Evolutionary conservation across 2,329 filamentous ascomycete species (phyloP), one percentile per base, ranked within the genome.

Genomic region (Leptographium radiaticola): DNA sequence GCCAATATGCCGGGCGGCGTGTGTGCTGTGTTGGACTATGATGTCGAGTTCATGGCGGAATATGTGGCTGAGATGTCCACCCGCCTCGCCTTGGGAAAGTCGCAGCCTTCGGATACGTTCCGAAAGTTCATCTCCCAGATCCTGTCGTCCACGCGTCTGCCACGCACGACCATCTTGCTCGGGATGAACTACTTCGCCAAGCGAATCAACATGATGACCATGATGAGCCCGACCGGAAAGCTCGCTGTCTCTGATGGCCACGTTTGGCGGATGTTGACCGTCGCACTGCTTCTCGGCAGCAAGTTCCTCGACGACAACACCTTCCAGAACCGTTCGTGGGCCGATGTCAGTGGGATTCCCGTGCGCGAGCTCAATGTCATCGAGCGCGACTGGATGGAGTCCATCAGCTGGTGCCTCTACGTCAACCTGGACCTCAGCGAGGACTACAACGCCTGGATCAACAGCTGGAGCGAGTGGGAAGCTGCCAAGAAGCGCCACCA

Each of bases 301-400:
- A 96, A 96, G 72, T 96, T 95, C 64, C 75, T 95, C 60, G 90
- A 96, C 64, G 90, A 95, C 75, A 95, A 95, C 71, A 96, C 90
- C 7, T 96, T 96, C 70, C 90, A 95, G 75, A 96, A 95, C 71
- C 86, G 88, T 53, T 95, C 90, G 1, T 96, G 90, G 90, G 88
- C 90, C 6, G 90, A 96, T 65, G 90, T 96, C 52, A 95, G 89
- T 69, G 88, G 87, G 57, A 95, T 96, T 60, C 76, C 84, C 36
- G 89, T 95, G 20, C 71, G 78, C 3, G 89, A 95, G 64, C 76
- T 96, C 61, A 95, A 95, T 71, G 75, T 77, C 56, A 79, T 95
- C 67, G 90, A 96, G 73, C 81, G 85, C 62, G 86, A 94, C 62
- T 96, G 90, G 90, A 77, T 96, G 43, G 76, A 81, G 53, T 83